These are phyloP conservation scores for Ganoderma resinaceum DNA, from an alignment of 1,284 basidiomycete genomes.

Conservation along the genomic window DNA sequence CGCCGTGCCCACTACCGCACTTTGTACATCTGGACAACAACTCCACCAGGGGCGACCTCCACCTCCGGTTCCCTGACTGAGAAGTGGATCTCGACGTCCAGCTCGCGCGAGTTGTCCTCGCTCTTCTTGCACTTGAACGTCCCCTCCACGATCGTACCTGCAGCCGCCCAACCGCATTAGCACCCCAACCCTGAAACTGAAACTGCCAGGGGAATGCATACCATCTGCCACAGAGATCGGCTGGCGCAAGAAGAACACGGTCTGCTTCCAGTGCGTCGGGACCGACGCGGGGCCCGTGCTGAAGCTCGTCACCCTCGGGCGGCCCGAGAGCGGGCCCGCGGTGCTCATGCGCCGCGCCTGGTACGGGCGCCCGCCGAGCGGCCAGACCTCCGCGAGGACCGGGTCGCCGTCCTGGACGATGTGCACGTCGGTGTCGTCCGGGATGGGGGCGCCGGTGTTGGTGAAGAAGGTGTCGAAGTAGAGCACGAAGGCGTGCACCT, in stretches of 20 bases:
- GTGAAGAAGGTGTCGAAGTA: slow-evolving; percentile 97
- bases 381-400: slow-evolving; percentile 79
- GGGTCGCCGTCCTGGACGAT: slow-evolving; percentile 63
- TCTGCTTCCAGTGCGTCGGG: slow-evolving; percentile 99
- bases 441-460: slow-evolving; percentile 59
- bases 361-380: slow-evolving; percentile 65
- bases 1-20: slow-evolving; percentile 56
- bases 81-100: slow-evolving; percentile 94
- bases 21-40: slow-evolving; percentile 80
- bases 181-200: slow-evolving; percentile 5
- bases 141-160: slow-evolving; percentile 83
- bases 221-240: slow-evolving; percentile 81
- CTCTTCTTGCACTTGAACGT: slow-evolving; percentile 87
- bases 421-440: slow-evolving; percentile 57
- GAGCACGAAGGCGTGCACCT: slow-evolving; percentile 85
- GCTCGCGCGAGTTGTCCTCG: slow-evolving; percentile 82
- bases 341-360: slow-evolving; percentile 54
- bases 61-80: slow-evolving; percentile 51
- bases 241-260: slow-evolving; percentile 86
- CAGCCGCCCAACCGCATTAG: not conserved
- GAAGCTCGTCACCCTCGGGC: slow-evolving; percentile 77
- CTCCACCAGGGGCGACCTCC: slow-evolving; percentile 42
- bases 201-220: slow-evolving; percentile 43
- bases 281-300: slow-evolving; percentile 90
- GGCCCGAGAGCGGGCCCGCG: slow-evolving; percentile 44